A percentile compares a stretch with the other conserved stretches of the same genome.
phyloP scores from a whole-genome alignment of 345 rosid genomes.

The Raphanus sativus region DNA sequence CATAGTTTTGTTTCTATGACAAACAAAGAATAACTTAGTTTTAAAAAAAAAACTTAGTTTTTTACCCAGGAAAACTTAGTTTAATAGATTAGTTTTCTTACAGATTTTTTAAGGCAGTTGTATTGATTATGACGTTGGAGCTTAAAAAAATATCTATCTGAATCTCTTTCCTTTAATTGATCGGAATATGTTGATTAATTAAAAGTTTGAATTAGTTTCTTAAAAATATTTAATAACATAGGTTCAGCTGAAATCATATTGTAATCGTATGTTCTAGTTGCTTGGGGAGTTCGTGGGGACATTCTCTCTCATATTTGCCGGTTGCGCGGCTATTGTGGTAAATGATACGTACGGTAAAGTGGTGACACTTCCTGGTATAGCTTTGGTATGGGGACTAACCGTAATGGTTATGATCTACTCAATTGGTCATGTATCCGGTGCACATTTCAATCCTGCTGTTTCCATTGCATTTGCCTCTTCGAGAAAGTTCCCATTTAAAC shows the following conservation, averaged over 20 bases:
- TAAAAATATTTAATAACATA: not conserved
- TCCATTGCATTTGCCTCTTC: not conserved
- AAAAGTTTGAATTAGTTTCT: not conserved
- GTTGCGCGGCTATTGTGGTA: not conserved
- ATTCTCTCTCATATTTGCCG: not conserved
- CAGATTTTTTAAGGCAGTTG: not conserved
- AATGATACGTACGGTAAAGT: not conserved
- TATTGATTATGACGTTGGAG: not conserved
- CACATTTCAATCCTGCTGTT: not conserved
- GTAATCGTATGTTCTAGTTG: not conserved
- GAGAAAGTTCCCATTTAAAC: not conserved
- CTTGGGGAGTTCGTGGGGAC: not conserved
- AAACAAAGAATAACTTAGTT: not conserved
- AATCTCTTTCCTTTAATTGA: not conserved
- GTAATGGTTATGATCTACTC: not conserved
- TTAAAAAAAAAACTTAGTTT: too few relatives aligned
- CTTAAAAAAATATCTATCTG: not conserved
- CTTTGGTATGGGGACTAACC: not conserved
- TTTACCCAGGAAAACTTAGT: not conserved
- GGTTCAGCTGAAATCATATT: not conserved
- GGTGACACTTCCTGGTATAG: not conserved
- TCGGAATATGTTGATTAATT: not conserved
- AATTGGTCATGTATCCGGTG: not conserved
- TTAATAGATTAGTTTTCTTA: not conserved
- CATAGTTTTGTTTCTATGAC: not conserved